Base-by-base conservation (phyloP, 345 rosid genomes). In the Hibiscus syriacus region DNA sequence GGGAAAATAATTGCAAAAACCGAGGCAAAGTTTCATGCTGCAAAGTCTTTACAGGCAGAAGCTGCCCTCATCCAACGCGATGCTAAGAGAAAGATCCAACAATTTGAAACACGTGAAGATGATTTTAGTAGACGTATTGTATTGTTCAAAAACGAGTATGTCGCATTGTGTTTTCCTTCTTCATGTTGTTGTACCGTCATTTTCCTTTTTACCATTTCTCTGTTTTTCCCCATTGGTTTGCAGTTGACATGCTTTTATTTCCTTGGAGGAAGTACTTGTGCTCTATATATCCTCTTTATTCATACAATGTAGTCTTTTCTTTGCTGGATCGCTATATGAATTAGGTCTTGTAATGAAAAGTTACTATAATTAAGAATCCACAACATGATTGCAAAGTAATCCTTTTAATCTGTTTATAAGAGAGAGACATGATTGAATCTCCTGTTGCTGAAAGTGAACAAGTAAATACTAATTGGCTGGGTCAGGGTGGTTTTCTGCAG, bases 31-130 rank as follows among this genome's bases (percentile, higher is more conserved):
- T 39, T 84, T 62, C 88, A 41, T 29, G 83, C 86, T 58, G 93
- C 93, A 9, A 91, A 91, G 75, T 76, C 87, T 72, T 78, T 86
- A 38, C 85, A 91, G 78, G 84, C 87, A 66, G 98, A 91, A 72
- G 93, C 86, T 62, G 82, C 69, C 65, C 80, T 85, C 29, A 78
- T 71, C 78, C 93, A 80, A 71, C 90, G 82, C 22, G 55, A 79
- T 77, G 97, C 98, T 55, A 96, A 92, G 78, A 88, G 98, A 80
- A 92, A 88, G 77, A 82, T 95, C 66, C 84, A 81, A 72, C 98
- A 95, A 77, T 84, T 85, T 71, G 90, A 83, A 77, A 82, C 83
- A 49, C 88, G 97, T 68, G 97, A 95, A 80, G 91, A 81, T 80
- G 99, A 95, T 77, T 80, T 92, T 67, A 57, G 78, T 53, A 80